Evolutionary conservation across 1,139 yeast genomes (phyloP), one percentile per base, ranked within the genome.

Genomic region (Pichia sp.): DNA sequence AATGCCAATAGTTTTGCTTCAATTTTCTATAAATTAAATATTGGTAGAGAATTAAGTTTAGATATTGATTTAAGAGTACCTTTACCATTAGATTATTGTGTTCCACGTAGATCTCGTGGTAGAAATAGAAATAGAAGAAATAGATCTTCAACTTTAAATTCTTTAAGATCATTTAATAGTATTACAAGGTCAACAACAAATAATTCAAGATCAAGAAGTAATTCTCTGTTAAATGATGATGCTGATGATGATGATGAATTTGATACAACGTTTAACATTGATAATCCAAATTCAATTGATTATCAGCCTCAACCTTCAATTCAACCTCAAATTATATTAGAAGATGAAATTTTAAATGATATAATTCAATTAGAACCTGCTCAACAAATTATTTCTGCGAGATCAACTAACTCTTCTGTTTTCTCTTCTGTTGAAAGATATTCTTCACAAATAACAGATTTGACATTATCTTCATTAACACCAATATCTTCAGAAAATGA

Each of bases 41-140:
- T 61, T 32, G 59, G 58, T 0, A 49, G 53, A 36, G 65, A 62
- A 38, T 30, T 62, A 16, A 58, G 64, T 12, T 50, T 61, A 6
- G 64, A 61, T 34, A 45, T 62, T 5, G 63, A 61, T 23, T 30
- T 45, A 30, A 49, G 65, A 30, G 36, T 41, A 9, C 36, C 48
- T 6, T 40, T 46, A 9, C 63, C 63, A 4, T 24, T 43, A 2
- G 63, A 61, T 43, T 58, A 52, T 46, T 55, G 60, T 36, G 52
- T 59, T 30, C 65, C 65, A 3, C 48, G 55, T 29, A 36, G 50
- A 34, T 32, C 49, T 25, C 36, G 52, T 11, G 39, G 46, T 22
- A n/a, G n/a, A n/a, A n/a, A n/a, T 28, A 27, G 43, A 9, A 40
- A 35, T 16, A 46, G 49, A 40, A 35, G n/a, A n/a, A n/a, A n/a